These are phyloP conservation scores for Schizosaccharomyces cryophilus DNA, from an alignment of 805 yeast species.

Conservation along the genomic window DNA sequence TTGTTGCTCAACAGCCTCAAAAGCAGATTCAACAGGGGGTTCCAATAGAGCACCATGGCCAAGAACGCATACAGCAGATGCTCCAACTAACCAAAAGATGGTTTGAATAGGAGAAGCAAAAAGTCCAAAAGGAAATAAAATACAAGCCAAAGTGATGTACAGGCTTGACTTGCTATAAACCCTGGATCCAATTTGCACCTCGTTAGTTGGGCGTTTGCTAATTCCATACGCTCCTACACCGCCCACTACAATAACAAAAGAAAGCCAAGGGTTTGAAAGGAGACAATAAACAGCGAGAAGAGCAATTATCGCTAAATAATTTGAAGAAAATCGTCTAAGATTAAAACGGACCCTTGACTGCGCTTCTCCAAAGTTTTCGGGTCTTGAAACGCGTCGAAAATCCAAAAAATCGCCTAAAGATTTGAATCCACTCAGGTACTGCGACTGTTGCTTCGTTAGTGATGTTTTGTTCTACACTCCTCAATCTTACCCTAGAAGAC, in stretches of 20 bases:
- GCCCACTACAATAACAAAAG: slow-evolving; percentile 57
- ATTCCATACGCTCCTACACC: slow-evolving; percentile 58
- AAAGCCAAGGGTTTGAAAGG: slow-evolving; percentile 57
- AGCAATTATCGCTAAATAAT: slow-evolving; percentile 52
- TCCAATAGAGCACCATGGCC: slow-evolving; percentile 81
- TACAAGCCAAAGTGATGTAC: slow-evolving; percentile 55
- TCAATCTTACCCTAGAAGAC: too few species aligned
- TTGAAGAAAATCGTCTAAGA: slow-evolving; percentile 64
- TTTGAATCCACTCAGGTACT: background rate
- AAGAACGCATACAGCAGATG: slow-evolving; percentile 51
- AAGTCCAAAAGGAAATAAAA: slow-evolving; percentile 50
- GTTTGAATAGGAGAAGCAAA: slow-evolving; percentile 77
- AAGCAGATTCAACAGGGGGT: slow-evolving; percentile 85
- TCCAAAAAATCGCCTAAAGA: slow-evolving; percentile 87
- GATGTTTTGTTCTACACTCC: slow-evolving; percentile 2
- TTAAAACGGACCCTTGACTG: slow-evolving; percentile 77
- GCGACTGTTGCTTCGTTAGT: background rate
- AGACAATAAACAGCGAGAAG: slow-evolving; percentile 62
- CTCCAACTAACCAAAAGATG: slow-evolving; percentile 74
- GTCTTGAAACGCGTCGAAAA: slow-evolving; percentile 68
- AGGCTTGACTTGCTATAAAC: slow-evolving; percentile 52
- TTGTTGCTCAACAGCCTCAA: slow-evolving; percentile 39
- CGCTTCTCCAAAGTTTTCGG: slow-evolving; percentile 18
- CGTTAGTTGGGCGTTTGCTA: slow-evolving; percentile 55
- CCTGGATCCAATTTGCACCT: slow-evolving; percentile 36